These are phyloP conservation scores for Ballota nigra DNA, from an alignment of 257 asterid species.

Conservation along the genomic window DNA sequence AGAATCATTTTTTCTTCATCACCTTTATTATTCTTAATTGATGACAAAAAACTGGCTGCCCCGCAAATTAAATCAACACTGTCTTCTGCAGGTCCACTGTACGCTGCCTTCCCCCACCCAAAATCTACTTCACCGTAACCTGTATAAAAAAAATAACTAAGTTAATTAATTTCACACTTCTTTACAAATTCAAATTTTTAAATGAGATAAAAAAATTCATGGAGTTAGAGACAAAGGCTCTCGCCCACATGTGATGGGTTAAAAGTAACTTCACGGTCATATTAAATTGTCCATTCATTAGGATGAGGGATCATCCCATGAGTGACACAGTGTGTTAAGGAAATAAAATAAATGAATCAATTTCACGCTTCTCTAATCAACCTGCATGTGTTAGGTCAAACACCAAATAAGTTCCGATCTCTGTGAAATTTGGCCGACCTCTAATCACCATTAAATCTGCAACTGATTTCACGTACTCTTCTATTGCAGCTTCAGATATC, in stretches of 20 bases:
- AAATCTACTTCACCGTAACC: background rate
- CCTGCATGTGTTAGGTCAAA: constrained; percentile 41
- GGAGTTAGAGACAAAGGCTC: no score
- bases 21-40: constrained; percentile 37
- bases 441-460: constrained; percentile 43
- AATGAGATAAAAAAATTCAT: no score
- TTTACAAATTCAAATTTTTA: no score
- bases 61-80: constrained; percentile 49
- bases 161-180: no score
- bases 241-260: no score
- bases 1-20: constrained; percentile 45
- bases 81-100: background rate
- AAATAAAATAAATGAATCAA: no score
- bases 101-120: background rate
- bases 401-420: constrained; percentile 32
- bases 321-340: no score
- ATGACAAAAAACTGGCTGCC: constrained; percentile 37
- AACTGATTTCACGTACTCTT: constrained; percentile 42
- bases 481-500: constrained; percentile 30
- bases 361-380: no score
- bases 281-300: no score
- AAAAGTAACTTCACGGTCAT: no score
- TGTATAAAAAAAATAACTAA: no score
- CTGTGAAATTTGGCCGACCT: constrained; percentile 39
- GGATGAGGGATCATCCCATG: no score